Conservation (phyloP, 1,139 yeast genomes). For the Taphrina populina region DNA sequence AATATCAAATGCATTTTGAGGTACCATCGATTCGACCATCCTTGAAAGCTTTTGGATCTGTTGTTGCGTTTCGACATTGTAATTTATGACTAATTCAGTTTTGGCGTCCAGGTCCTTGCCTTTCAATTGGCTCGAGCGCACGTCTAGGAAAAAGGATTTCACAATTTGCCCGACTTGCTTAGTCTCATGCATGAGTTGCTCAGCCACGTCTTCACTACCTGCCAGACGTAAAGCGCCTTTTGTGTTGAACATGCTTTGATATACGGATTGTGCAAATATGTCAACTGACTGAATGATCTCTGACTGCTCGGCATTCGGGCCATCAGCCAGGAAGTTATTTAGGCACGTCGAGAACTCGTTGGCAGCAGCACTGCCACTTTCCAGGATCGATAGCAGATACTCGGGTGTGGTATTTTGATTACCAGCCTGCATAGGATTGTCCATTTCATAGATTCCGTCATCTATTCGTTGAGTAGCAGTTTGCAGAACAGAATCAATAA, state of each 20-base stretch:
- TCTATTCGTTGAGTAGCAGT: conserved; percentile 73
- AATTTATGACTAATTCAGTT: conserved; percentile 72
- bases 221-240: conserved; percentile 66
- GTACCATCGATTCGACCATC: conserved; percentile 60
- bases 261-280: conserved; percentile 62
- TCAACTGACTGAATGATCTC: conserved; percentile 67
- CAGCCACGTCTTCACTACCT: conserved; percentile 48
- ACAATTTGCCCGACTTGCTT: conserved; percentile 54
- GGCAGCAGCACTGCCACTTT: conserved; percentile 67
- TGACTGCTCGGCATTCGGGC: conserved; percentile 67
- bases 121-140: conserved; percentile 57
- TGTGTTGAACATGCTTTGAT: conserved; percentile 65
- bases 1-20: conserved; percentile 45
- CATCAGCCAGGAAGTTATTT: conserved; percentile 76
- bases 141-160: conserved; percentile 60
- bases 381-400: conserved; percentile 66
- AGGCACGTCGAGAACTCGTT: conserved; percentile 81
- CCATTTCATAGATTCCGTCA: conserved; percentile 68
- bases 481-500: conserved; percentile 70
- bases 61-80: conserved; percentile 73
- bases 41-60: conserved; percentile 60
- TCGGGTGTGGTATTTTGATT: conserved; percentile 76
- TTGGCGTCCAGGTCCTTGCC: conserved; percentile 61
- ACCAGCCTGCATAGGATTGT: conserved; percentile 81
- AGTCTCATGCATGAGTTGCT: conserved; percentile 40